Base-by-base conservation (phyloP, 352 stramenopile genomes). In the Phytophthora fragariae region DNA sequence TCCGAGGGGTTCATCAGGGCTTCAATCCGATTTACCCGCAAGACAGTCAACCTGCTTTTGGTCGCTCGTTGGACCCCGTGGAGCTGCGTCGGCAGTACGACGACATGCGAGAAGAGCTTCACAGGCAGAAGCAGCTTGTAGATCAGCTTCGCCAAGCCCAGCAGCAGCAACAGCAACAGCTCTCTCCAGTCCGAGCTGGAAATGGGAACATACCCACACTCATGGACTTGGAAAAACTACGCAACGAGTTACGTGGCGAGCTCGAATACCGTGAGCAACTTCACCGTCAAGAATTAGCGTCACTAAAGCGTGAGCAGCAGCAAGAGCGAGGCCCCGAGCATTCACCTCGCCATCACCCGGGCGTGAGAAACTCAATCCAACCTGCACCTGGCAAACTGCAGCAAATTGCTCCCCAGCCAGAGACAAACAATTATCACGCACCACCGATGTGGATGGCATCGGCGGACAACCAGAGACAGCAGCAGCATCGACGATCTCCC, bases 161-260 rank as follows among this genome's bases (percentile, higher is more conserved):
- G 49, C 81, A 91, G 17, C 77, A 84, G 39, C 74, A 86, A 39
- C 72, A 81, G 21, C 72, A 86, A 35, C 68, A 78, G 6, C 60
- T 27, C n/a, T 72, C 61, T 0, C 67, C 73, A 14, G 53, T 56
- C 3, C 29, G 58, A 2, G 41, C 55, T 5, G 62, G 68, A 37
- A 76, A 33, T 19, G 56, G 46, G 11, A 71, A 35, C 57, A 62
- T 68, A 1, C 74, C 73, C 7, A 89, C 82, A 27, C 49, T 89
- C 12, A 79, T 79, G 15, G 84, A 91, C 56, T 68, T 93, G n/a
- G 82, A 93, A 53, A 76, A 81, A 39, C 70, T 92, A 21, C 83
- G 85, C 2, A 79, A 81, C 8, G 81, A 91, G 50, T 55, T 91
- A 9, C 79, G 77, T 5, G 79, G 79, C 24, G 82, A 92, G 50